Base-by-base conservation (phyloP, 78 protist genomes). In the Speleostelium caveatum region DNA sequence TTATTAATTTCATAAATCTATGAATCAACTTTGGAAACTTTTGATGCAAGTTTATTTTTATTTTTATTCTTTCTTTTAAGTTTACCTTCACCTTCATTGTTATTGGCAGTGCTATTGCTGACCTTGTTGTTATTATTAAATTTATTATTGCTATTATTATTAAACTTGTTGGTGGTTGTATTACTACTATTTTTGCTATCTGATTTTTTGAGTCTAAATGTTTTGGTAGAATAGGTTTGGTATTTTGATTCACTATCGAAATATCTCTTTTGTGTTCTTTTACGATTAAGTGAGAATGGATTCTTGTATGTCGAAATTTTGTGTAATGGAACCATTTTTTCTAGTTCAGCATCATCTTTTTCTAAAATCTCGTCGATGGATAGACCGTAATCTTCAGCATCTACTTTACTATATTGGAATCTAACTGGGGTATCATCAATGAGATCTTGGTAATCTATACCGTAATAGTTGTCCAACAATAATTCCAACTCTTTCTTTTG, bases 401-500 rank as follows among this genome's bases (percentile, higher is more conserved):
- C 79, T 21, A 83, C 91, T 33, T 67, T 67, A 22, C 61, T 69
- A 24, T 83, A 83, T 69, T 69, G 63, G 41, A 83, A 83, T 55
- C 91, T 42, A 60, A 83, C 79, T 69, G 91, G 91, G 3, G 79
- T 83, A 71, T 83, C 91, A 83, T 83, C 91, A 42, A 83, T 58
- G 42, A 88, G 45, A 65, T 88, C 94, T 73, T 88, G 89, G 63
- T 88, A 88, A 75, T 88, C 94, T 39, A 88, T 49, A 26, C 75
- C 87, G 53, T 88, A 88, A 17, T 88, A 88, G 16, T 67, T 69
- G 58, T 88, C 94, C 55, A 88, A 75, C 72, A 88, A 58, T 36
- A 33, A n/a, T 49, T 88, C 94, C 8, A 88, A 39, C 36, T 88
- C 91, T 60, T 56, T 53, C 49, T 63, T 73, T 69, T 83, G 79